A percentile compares a stretch with the other conserved stretches of the same genome.
Evolutionary conservation across 78 protist genomes (phyloP).

Genomic region (Monosiga brevicollis): DNA sequence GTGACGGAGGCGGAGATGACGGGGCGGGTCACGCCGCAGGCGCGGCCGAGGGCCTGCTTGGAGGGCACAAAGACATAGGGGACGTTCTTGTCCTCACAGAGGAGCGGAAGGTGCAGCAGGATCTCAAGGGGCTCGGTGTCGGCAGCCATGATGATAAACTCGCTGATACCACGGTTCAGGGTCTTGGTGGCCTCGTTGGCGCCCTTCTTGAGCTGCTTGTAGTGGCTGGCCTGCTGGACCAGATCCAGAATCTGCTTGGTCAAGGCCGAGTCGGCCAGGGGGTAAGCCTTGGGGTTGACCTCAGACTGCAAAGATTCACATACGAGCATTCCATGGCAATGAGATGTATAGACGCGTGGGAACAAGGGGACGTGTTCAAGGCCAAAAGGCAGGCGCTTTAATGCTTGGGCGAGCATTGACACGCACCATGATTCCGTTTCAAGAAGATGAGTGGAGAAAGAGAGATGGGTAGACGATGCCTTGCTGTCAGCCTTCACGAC

Average conservation of each 20-base stretch:
- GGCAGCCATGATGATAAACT: slow-evolving; percentile 93
- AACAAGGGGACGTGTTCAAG: background rate
- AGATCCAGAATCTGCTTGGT: slow-evolving; percentile 79
- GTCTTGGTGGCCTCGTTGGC: slow-evolving; percentile 99
- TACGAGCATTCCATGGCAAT: background rate
- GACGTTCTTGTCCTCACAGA: slow-evolving; percentile 98
- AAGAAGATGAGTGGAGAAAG: background rate
- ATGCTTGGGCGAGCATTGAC: background rate
- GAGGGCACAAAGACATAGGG: slow-evolving; percentile 95
- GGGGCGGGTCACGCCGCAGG: slow-evolving; percentile 92
- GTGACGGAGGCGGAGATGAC: slow-evolving; percentile 87
- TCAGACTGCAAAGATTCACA: slow-evolving; percentile 27
- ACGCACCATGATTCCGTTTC: background rate
- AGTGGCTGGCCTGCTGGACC: slow-evolving; percentile 76
- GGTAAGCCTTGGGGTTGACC: slow-evolving; percentile 83
- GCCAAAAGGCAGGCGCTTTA: background rate
- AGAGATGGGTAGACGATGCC: background rate
- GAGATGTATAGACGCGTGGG: background rate
- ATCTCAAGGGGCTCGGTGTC: slow-evolving; percentile 98
- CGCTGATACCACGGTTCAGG: slow-evolving; percentile 89
- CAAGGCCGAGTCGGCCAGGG: slow-evolving; percentile 84
- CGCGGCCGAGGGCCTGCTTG: slow-evolving; percentile 91
- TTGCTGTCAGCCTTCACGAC: too few species aligned
- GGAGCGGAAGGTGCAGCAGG: slow-evolving; percentile 94
- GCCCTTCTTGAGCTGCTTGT: slow-evolving; percentile 90